Base-by-base conservation (phyloP, 2,329 filamentous ascomycete genomes). In the Aspergillus proliferans region DNA sequence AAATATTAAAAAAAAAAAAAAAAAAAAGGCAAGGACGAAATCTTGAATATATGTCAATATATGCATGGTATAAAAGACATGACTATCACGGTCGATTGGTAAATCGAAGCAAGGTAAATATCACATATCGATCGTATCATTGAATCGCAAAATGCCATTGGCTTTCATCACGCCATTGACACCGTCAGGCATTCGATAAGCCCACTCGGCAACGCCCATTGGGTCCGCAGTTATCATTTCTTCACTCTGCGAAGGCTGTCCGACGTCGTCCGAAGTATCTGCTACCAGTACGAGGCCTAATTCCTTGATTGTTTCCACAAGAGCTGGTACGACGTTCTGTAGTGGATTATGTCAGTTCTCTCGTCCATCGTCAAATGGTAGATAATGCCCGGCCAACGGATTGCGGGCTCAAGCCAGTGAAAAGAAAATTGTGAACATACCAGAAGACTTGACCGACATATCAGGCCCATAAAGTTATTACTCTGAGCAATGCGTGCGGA, bases 401-500 rank as follows among this genome's bases (percentile, higher is more conserved):
- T 10, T 30, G 26, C 4, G 9, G 10, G 10, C 9, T 10, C 3
- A 10, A 30, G 26, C 26, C 26, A 30, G n/a, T n/a, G 6, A 12
- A 43, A 22, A 22, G 44, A 40, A 46, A 41, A 15, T 22, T 78
- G 85, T 63, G 5, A 12, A 12, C 38, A 40, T 78, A 94, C 89
- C 75, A 98, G 71, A 55, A 98, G 76, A 57, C 86, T 82, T 28
- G 88, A 92, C 58, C 85, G 90, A 71, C 91, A 96, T 52, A 97
- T 88, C 62, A 98, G 69, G 3, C 93, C 93, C 93, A 98, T 98
- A 57, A 98, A 88, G 67, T 98, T 98, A 67, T 98, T 98, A 65
- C 85, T 88, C 69, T 94, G 87, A 19, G 92, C 91, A 63, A 95
- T 89, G 55, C 91, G 82, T 12, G 96, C 93, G 4, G 88, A 88